Base-by-base conservation (phyloP, 202 grass and related monocot genomes). In the Musa balbisiana region DNA sequence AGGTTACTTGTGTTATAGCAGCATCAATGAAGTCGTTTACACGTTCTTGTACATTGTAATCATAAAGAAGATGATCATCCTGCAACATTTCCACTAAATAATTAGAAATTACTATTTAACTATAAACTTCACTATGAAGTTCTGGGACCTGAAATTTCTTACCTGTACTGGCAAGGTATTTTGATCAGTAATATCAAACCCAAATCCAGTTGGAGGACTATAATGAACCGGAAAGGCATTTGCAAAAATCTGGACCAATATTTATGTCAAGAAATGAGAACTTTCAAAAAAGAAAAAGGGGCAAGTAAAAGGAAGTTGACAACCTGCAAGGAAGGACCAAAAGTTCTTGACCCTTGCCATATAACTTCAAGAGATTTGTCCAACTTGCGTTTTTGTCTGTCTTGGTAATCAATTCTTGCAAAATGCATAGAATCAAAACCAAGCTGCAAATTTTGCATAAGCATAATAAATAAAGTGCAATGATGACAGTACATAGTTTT, bases 361-460 rank as follows among this genome's bases (percentile, higher is more conserved):
- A 97, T 91, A 73, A 97, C 90, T 80, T 97, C 90, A 4, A 93
- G 82, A 68, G 82, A 82, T 91, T 92, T 97, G 20, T 89, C 82
- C 72, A 10, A 81, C 82, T 93, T 97, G 16, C 90, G 83, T 25
- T 82, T 81, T 78, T 59, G 71, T 64, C 93, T 93, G 59, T 97
- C 93, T 82, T 97, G 93, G 78, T 97, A 97, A 89, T 97, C 93
- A 74, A 97, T 97, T 87, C 93, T 89, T 82, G 90, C 88, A 84
- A 97, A 97, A 84, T 97, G 93, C 49, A 97, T 25, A 33, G 90
- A 97, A 74, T 91, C 86, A 26, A 97, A 97, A 58, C 90, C 90
- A 83, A 97, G 82, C 93, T 97, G 78, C 72, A 89, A 74, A 82
- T 73, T 29, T 14, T 82, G 67, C 65, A 73, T 23, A 73, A 82